Percentiles rank a stretch among this genome's conserved stretches.
These are phyloP conservation scores for Cystobasidiopsis lactophilus DNA, from an alignment of 768 basidiomycete species.

Conservation along the genomic window DNA sequence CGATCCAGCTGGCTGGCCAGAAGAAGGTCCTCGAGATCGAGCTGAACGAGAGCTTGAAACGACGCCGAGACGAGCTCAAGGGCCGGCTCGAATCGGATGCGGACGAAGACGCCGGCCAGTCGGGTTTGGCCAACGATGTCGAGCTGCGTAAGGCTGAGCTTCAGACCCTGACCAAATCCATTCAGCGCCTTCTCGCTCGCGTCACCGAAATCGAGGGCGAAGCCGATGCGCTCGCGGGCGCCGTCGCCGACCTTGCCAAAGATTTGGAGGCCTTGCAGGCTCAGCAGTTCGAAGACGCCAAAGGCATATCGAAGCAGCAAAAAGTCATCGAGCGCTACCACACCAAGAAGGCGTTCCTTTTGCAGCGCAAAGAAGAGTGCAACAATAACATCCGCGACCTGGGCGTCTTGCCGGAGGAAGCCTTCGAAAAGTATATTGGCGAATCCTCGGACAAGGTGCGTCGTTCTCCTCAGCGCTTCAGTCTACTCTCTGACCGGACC, in stretches of 20 bases:
- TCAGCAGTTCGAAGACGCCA: slow-evolving; percentile 66
- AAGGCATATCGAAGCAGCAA: slow-evolving; percentile 69
- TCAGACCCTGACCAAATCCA: slow-evolving; percentile 39
- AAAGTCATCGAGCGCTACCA: slow-evolving; percentile 89
- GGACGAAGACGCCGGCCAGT: slow-evolving; percentile 25
- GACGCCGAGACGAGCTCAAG: slow-evolving; percentile 56
- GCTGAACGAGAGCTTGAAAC: slow-evolving; percentile 63
- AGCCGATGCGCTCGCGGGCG: slow-evolving; percentile 41
- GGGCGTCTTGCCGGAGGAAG: slow-evolving; percentile 89
- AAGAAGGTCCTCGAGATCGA: slow-evolving; percentile 79
- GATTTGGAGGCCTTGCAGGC: slow-evolving; percentile 52
- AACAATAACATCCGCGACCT: slow-evolving; percentile 88
- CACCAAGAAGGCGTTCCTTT: slow-evolving; percentile 69
- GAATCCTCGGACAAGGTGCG: slow-evolving; percentile 60
- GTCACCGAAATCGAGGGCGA: slow-evolving; percentile 25
- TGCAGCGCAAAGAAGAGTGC: slow-evolving; percentile 71
- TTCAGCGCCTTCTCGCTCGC: slow-evolving; percentile 25
- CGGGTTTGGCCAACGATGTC: slow-evolving; percentile 40
- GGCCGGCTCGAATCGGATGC: slow-evolving; percentile 53
- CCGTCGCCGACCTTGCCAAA: slow-evolving; percentile 21
- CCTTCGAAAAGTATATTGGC: slow-evolving; percentile 78
- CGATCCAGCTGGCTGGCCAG: slow-evolving; percentile 46
- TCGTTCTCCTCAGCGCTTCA: slow-evolving; percentile 6
- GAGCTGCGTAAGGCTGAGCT: slow-evolving; percentile 50
- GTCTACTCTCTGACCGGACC: no score